Base-by-base conservation (phyloP, 495 filamentous ascomycete genomes). In the Bryoglossum gracile region DNA sequence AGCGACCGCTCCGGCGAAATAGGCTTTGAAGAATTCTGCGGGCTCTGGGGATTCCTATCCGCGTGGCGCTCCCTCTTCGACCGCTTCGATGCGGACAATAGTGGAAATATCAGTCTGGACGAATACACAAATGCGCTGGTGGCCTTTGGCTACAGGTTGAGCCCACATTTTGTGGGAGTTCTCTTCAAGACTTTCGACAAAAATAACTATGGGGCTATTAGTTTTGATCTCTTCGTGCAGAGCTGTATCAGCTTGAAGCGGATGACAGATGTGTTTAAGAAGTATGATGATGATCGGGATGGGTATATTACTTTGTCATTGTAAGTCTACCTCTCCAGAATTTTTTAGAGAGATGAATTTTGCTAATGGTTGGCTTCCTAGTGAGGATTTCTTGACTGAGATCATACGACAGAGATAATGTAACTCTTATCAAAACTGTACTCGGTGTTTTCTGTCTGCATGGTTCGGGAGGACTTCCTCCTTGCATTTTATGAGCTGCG, bases 201-300 rank as follows among this genome's bases (percentile, higher is more conserved):
- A 67, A 65, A 73, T 38, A 64, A 65, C 33, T 75, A 78, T 50
- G 71, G 71, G 43, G 84, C 81, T 34, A 89, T 98, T 75, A 87
- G 84, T 66, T 97, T 98, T 59, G 92, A 98, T 73, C 68, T 98
- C 40, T 98, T 97, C 64, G 92, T 98, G 54, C 92, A 98, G 72
- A 89, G 87, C 23, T 97, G 92, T 63, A 98, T 98, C 60, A 84
- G 79, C 61, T 71, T 98, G 57, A 94, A 95, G 77, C 76, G 94
- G 50, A 96, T 98, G 91, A 98, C 92, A 53, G 92, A 98, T 65
- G 91, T 96, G 16, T 98, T 98, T 65, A 98, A 98, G 80, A 88
- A 86, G 62, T 98, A 97, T 67, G 92, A 98, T 54, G 86, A 94
- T 50, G 92, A 98, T 67, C 79, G 92, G 24, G 92, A 97, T 68